These are phyloP conservation scores for Psilocybe sp. DNA, from an alignment of 768 basidiomycete genomes.

Conservation along the genomic window DNA sequence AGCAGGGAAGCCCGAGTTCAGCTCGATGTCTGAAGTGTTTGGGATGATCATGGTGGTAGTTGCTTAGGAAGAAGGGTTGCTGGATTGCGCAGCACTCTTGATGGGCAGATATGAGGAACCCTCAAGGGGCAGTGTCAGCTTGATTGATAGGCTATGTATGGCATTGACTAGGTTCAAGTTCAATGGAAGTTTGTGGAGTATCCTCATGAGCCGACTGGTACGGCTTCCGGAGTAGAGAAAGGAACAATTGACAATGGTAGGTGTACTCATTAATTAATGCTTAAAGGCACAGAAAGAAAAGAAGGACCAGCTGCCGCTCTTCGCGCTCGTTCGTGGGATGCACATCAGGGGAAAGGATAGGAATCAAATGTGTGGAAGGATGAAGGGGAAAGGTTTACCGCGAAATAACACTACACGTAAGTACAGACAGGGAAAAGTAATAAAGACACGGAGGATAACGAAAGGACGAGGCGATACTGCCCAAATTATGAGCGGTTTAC, in stretches of 20 bases:
- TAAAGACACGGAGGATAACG: slow-evolving; percentile 10
- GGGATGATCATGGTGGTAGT: slow-evolving; percentile 10
- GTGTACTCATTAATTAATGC: slow-evolving; percentile 17
- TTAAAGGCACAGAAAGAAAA: slow-evolving; percentile 12
- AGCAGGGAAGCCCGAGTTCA: slow-evolving; percentile 41
- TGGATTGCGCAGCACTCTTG: too few species aligned
- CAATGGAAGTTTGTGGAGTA: too few species aligned
- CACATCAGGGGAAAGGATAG: slow-evolving; percentile 7
- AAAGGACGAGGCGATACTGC: slow-evolving; percentile 12
- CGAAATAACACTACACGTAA: slow-evolving; percentile 16
- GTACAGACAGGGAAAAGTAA: slow-evolving; percentile 13
- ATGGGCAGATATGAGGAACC: too few species aligned
- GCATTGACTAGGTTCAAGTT: too few species aligned
- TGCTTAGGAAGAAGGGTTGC: not conserved
- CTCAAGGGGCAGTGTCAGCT: too few species aligned
- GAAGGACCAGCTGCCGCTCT: slow-evolving; percentile 19
- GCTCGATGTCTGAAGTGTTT: slow-evolving; percentile 19
- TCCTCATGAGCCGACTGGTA: too few species aligned
- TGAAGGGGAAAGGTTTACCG: slow-evolving; percentile 7
- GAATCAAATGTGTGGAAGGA: slow-evolving; percentile 9
- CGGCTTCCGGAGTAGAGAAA: slow-evolving; percentile 3
- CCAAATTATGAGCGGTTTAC: slow-evolving; percentile 2
- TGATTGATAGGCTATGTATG: too few species aligned
- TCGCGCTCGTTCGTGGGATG: slow-evolving; percentile 12
- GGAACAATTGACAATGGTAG: slow-evolving; percentile 9